Evolutionary conservation across 2,329 filamentous ascomycete species (phyloP).

Genomic region (Monilinia fructigena): DNA sequence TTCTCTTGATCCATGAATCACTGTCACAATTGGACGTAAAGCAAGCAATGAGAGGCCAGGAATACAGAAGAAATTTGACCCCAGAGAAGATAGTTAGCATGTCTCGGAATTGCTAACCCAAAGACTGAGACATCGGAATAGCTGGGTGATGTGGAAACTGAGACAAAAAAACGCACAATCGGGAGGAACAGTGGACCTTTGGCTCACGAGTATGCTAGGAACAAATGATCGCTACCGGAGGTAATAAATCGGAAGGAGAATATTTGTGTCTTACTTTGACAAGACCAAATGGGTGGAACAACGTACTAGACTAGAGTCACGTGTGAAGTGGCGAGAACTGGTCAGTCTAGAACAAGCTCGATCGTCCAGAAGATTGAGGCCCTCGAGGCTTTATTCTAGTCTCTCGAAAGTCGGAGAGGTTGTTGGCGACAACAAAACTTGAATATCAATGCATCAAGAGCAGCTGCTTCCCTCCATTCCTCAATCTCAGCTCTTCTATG

Average conservation of each 20-base stretch:
- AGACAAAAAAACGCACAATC: slow-evolving; percentile 22
- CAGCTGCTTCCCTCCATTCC: neutral
- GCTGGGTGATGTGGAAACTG: neutral
- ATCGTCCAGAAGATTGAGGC: neutral
- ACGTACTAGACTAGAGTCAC: slow-evolving; percentile 1
- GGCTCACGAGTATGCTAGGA: slow-evolving; percentile 20
- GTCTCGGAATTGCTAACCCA: slow-evolving; percentile 17
- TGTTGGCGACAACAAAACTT: neutral
- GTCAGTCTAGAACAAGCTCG: neutral
- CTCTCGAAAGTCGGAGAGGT: neutral
- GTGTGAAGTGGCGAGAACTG: neutral
- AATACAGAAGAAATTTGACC: neutral
- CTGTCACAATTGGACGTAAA: neutral
- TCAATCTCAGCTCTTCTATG: neutral
- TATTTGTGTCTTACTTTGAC: slow-evolving; percentile 21
- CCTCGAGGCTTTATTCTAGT: neutral
- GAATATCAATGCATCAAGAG: neutral
- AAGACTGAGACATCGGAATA: slow-evolving; percentile 17
- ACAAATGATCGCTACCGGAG: slow-evolving; percentile 11
- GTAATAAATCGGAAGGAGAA: slow-evolving; percentile 23
- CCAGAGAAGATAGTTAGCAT: slow-evolving; percentile 1
- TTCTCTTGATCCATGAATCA: slow-evolving; percentile 17
- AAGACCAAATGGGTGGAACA: neutral
- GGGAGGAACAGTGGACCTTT: slow-evolving; percentile 21
- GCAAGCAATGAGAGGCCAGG: neutral